These are phyloP conservation scores for Barnettozyma hawaiiensis DNA, from an alignment of 1,139 yeast genomes.

Conservation along the genomic window DNA sequence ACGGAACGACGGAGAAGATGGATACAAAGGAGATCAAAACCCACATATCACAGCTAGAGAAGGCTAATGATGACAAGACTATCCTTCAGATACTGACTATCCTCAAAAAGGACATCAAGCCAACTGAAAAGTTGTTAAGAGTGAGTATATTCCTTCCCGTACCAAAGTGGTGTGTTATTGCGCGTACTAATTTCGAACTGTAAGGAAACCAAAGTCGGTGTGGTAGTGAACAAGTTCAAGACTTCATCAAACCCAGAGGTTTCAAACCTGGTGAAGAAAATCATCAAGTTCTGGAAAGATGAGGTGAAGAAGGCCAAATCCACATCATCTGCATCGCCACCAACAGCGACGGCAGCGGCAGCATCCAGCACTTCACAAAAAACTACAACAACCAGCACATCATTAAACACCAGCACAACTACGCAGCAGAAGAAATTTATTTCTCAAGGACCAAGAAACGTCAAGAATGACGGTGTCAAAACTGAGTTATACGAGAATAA, in stretches of 20 bases:
- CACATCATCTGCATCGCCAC: conserved; percentile 17
- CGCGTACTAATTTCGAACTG: background rate
- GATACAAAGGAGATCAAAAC: conserved; percentile 70
- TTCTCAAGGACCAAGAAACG: conserved; percentile 60
- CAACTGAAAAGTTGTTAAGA: conserved; percentile 78
- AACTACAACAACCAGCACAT: background rate
- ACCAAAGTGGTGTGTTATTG: no score
- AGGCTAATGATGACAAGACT: conserved; percentile 61
- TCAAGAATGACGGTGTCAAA: conserved; percentile 74
- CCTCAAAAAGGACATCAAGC: conserved; percentile 68
- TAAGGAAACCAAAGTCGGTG: conserved; percentile 90
- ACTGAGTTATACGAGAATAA: conserved; percentile 64
- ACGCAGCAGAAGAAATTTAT: conserved; percentile 32
- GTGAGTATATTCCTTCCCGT: conserved; percentile 27
- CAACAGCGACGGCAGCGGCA: conserved; percentile 11
- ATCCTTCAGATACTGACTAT: conserved; percentile 61
- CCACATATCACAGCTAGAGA: conserved; percentile 66
- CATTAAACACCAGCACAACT: conserved; percentile 16
- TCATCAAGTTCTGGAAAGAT: conserved; percentile 87
- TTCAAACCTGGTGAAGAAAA: conserved; percentile 65
- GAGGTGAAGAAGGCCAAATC: conserved; percentile 51
- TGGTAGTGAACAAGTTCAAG: conserved; percentile 86
- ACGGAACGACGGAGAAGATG: no score
- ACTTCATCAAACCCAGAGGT: conserved; percentile 63
- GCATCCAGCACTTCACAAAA: conserved; percentile 7